phyloP scores from a whole-genome alignment of 2,329 filamentous ascomycete species.

The Torrubiella hemipterigena region DNA sequence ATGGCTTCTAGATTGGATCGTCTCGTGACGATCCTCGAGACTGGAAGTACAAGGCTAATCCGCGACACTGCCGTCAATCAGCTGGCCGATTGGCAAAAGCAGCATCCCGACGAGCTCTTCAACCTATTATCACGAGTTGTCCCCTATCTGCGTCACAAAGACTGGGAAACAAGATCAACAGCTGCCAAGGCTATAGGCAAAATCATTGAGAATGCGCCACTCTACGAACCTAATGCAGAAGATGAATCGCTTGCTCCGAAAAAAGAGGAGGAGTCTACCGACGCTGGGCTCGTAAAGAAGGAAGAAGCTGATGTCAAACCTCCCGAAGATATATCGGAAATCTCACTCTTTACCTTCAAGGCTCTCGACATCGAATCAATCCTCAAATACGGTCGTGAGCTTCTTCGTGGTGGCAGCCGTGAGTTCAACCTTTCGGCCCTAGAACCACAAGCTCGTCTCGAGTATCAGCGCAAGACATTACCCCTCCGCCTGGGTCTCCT shows the following conservation, averaged over 20 bases:
- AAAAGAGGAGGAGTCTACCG: constrained; percentile 28
- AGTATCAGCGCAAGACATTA: constrained; percentile 83
- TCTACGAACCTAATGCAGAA: constrained; percentile 77
- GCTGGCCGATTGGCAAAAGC: constrained; percentile 93
- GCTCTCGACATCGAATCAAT: constrained; percentile 69
- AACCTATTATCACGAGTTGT: constrained; percentile 87
- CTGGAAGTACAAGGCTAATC: constrained; percentile 90
- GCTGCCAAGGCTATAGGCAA: constrained; percentile 89
- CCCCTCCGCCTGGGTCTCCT: constrained; percentile 70
- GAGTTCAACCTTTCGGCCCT: constrained; percentile 76
- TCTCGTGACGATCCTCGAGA: constrained; percentile 71
- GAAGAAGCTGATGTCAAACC: constrained; percentile 43
- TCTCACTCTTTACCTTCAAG: constrained; percentile 59
- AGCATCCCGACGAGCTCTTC: constrained; percentile 94
- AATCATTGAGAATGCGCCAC: constrained; percentile 79
- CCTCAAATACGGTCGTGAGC: constrained; percentile 69
- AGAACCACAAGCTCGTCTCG: constrained; percentile 68
- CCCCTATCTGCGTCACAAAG: constrained; percentile 89
- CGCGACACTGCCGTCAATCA: constrained; percentile 95
- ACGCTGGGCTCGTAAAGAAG: constrained; percentile 33
- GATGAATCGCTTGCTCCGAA: constrained; percentile 39
- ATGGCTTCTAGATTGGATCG: constrained; percentile 8
- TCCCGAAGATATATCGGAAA: constrained; percentile 29
- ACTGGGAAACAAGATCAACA: constrained; percentile 92
- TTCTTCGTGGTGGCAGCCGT: constrained; percentile 75